Percentiles rank a stretch among this genome's conserved stretches.
phyloP scores from a whole-genome alignment of 164 flowering plant genomes.

The Nelumbo lutea region DNA sequence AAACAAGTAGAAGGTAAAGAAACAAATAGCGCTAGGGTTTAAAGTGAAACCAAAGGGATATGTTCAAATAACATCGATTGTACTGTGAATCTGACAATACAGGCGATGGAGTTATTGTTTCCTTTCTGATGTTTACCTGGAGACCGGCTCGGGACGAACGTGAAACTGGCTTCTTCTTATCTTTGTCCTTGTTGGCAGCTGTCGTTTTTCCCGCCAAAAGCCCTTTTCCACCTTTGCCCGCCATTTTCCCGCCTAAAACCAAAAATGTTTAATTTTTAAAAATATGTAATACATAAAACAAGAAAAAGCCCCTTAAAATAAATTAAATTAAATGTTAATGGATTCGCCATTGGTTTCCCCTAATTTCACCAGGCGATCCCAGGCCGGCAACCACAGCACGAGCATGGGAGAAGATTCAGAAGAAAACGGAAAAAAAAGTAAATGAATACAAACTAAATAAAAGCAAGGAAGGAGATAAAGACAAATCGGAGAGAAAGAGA shows the following conservation, averaged over 20 bases:
- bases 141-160: slow-evolving; percentile 89
- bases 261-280: background rate
- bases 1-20: no score
- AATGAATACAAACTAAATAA: no score
- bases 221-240: slow-evolving; percentile 95
- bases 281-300: no score
- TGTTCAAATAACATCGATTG: background rate
- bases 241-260: slow-evolving; percentile 37
- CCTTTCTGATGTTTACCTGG: slow-evolving; percentile 42
- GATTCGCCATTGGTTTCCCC: no score
- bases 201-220: slow-evolving; percentile 85
- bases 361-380: no score
- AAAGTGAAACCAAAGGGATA: background rate
- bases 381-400: no score
- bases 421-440: no score
- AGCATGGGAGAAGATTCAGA: no score
- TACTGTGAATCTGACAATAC: background rate
- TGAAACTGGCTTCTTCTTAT: slow-evolving; percentile 78
- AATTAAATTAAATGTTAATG: background rate
- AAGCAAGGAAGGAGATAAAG: no score
- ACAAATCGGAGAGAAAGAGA: no score
- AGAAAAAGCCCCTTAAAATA: no score
- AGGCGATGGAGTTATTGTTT: no score
- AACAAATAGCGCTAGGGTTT: background rate
- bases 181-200: slow-evolving; percentile 74